Percentiles rank a stretch among this genome's conserved stretches.
Evolutionary conservation across 2,329 filamentous ascomycete species (phyloP).

Genomic region (Dactylellina drechsleri): DNA sequence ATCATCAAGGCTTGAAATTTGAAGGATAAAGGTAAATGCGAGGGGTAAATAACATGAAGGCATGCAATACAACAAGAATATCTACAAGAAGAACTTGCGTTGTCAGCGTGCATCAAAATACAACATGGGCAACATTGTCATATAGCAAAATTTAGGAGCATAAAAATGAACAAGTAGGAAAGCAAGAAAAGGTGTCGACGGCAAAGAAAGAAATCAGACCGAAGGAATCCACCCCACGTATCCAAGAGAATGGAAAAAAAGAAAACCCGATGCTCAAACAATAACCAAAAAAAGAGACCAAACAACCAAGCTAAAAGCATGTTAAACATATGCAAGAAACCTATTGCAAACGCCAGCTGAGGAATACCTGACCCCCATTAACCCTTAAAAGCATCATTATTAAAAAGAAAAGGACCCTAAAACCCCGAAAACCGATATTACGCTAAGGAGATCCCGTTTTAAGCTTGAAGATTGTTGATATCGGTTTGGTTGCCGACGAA

Average conservation of each 20-base stretch:
- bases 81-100: constrained; percentile 49
- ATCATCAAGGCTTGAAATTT: constrained; percentile 27
- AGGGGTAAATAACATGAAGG: constrained; percentile 8
- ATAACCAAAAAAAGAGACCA: constrained; percentile 12
- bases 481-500: constrained; percentile 41
- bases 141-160: constrained; percentile 38
- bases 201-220: constrained; percentile 35
- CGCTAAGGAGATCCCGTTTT: constrained; percentile 11
- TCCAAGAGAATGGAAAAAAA: constrained; percentile 23
- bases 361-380: constrained; percentile 54
- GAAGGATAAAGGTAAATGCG: constrained; percentile 36
- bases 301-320: constrained; percentile 24
- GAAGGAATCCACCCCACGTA: constrained; percentile 51
- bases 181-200: constrained; percentile 33
- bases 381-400: constrained; percentile 8
- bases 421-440: neutral
- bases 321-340: constrained; percentile 40
- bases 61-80: constrained; percentile 26
- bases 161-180: constrained; percentile 13
- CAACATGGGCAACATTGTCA: constrained; percentile 54
- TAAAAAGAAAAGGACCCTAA: constrained; percentile 13
- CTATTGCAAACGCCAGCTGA: constrained; percentile 51
- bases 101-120: constrained; percentile 52
- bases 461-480: constrained; percentile 20
- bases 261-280: constrained; percentile 21